Evolutionary conservation across 2,329 filamentous ascomycete species (phyloP), one percentile per base, ranked within the genome.

Genomic region (Acrocalymma vagum): DNA sequence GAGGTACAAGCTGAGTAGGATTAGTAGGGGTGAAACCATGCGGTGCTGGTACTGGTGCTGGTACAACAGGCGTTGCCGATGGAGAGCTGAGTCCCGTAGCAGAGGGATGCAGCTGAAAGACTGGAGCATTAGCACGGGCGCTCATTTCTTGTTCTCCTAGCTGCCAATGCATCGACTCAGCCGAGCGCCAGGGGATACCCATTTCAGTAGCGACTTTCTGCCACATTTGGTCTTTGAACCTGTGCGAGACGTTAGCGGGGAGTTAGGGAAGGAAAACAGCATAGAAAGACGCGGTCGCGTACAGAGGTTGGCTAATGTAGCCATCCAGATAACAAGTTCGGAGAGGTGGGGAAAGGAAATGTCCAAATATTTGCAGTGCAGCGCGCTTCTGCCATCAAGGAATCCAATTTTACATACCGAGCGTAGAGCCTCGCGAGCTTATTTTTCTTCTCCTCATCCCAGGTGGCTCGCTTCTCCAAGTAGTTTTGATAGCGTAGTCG

Each of bases 151-250:
- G 78, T 68, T 96, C 90, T 49, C 93, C 93, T 39, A 99, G 79
- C 63, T 95, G 88, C 93, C 94, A 99, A 72, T 97, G 94, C 92
- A 96, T 96, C 4, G 90, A 92, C 72, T 99, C 93, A 31, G 90
- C 93, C 13, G 94, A 91, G 62, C 94, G 83, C 93, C 93, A 97
- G 23, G 93, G 94, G 42, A 96, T 86, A 20, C 85, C 86, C 86
- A 99, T 93, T 71, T 97, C 93, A 68, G 94, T 90, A 27, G 92
- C 91, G 15, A 97, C 88, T 63, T 93, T 94, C 45, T 89, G 85
- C 93, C 93, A 99, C 90, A 97, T 97, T 65, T 97, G 91, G 51
- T 89, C 84, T 72, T 96, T 96, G 78, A 96, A 96, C 71, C 93
- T 97, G 66, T 21, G 31, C 16, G 27, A 29, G 29, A 18, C 23